Evolutionary conservation across 352 stramenopile species (phyloP).

Genomic region (Pythium insidiosum): DNA sequence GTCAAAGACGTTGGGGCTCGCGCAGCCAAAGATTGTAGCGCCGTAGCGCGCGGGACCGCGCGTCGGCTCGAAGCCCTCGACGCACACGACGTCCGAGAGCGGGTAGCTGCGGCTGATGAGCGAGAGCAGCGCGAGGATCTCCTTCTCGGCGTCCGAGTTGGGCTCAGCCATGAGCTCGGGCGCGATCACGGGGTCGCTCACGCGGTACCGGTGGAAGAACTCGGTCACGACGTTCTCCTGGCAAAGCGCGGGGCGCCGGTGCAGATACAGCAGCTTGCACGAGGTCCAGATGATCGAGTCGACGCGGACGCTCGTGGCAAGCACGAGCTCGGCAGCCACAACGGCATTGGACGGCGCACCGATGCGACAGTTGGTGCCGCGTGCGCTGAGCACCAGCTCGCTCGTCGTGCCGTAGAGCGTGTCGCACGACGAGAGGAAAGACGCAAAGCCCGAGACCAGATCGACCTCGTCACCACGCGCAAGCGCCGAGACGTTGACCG

Average conservation of each 20-base stretch:
- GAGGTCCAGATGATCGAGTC: constrained; percentile 47
- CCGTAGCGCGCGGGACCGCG: too few species aligned
- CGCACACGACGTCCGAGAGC: constrained; percentile 24
- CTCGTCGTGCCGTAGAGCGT: constrained; percentile 8
- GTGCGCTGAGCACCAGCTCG: constrained; percentile 11
- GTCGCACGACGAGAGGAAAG: constrained; percentile 22
- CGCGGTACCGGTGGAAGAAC: constrained; percentile 34
- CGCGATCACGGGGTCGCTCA: constrained; percentile 17
- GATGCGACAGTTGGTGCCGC: constrained; percentile 17
- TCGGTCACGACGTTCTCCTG: constrained; percentile 45
- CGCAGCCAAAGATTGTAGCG: constrained; percentile 33
- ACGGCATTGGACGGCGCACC: constrained; percentile 7
- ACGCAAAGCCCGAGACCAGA: constrained; percentile 17
- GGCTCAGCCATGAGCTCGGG: constrained; percentile 18
- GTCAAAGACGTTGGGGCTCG: constrained; percentile 29
- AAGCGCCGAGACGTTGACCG: constrained; percentile 11
- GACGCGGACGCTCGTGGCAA: constrained; percentile 29
- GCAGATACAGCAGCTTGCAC: constrained; percentile 43
- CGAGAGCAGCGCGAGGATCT: constrained; percentile 35
- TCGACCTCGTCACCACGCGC: constrained; percentile 11
- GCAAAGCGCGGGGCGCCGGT: constrained; percentile 41
- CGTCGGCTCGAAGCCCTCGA: constrained; percentile 31
- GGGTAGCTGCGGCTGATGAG: constrained; percentile 39
- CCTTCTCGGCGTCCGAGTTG: constrained; percentile 38
- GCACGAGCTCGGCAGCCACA: constrained; percentile 21